These are phyloP conservation scores for Jimgerdemannia flammicorona DNA, from an alignment of 192 early-diverging fungal genomes.

Conservation along the genomic window DNA sequence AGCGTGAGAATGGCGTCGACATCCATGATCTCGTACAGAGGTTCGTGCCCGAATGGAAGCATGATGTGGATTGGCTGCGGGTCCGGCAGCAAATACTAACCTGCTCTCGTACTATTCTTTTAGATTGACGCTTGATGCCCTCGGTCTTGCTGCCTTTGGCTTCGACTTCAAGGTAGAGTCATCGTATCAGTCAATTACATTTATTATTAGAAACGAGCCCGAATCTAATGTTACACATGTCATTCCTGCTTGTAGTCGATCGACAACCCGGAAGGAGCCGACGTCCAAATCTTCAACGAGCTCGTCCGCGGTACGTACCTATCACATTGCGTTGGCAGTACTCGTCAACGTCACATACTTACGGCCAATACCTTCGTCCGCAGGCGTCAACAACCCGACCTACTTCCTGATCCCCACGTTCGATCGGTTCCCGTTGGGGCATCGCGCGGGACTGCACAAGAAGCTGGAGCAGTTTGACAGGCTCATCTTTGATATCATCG, in stretches of 20 bases:
- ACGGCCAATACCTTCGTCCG: no score
- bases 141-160: constrained; percentile 22
- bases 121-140: constrained; percentile 17
- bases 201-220: no score
- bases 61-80: not conserved
- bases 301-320: not conserved
- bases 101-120: not conserved
- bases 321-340: no score
- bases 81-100: not conserved
- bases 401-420: not conserved
- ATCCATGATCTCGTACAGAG: constrained; percentile 12
- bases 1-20: constrained; percentile 2
- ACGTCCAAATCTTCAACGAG: constrained; percentile 11
- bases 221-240: not conserved
- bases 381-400: not conserved
- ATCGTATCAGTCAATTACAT: no score
- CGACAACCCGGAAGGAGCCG: constrained; percentile 3
- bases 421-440: not conserved
- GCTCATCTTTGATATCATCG: not conserved
- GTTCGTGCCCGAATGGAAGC: not conserved
- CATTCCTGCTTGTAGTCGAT: constrained; percentile 11
- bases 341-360: no score
- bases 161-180: not conserved
- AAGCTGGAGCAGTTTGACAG: not conserved
- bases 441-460: not conserved